A percentile compares a stretch with the other conserved stretches of the same genome.
These are phyloP conservation scores for Lactarius psammicola DNA, from an alignment of 768 basidiomycete genomes.

Conservation along the genomic window DNA sequence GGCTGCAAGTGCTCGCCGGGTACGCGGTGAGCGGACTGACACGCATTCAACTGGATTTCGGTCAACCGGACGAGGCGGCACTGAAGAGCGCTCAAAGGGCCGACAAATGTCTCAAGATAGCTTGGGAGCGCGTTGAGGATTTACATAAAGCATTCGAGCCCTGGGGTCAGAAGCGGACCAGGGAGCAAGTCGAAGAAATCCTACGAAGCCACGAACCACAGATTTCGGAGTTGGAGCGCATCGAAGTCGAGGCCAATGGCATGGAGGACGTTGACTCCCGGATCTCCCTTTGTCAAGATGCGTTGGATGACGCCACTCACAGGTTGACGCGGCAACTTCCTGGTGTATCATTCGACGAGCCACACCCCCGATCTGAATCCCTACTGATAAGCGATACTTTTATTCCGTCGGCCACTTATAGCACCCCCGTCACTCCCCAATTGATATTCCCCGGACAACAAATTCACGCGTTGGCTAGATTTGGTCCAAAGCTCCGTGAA, in stretches of 20 bases:
- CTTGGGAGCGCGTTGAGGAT: not conserved
- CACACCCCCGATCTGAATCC: not conserved
- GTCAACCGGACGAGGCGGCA: not conserved
- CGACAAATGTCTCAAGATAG: not conserved
- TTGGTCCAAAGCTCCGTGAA: too few species aligned
- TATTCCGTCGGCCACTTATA: too few species aligned
- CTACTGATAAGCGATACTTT: not conserved
- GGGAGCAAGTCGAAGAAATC: too few species aligned
- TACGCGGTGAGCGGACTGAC: too few species aligned
- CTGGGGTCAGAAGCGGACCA: too few species aligned
- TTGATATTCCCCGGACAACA: not conserved
- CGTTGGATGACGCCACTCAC: not conserved
- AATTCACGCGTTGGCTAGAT: not conserved
- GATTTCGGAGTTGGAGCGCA: too few species aligned
- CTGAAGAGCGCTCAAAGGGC: not conserved
- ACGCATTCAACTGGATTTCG: not conserved
- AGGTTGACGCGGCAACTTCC: conserved; percentile 10
- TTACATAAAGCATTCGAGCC: conserved; percentile 7
- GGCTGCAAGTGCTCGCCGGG: too few species aligned
- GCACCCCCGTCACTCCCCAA: not conserved
- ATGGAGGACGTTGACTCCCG: too few species aligned
- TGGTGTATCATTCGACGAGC: not conserved
- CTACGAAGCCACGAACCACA: too few species aligned
- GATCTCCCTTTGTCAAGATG: not conserved
- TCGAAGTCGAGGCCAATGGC: too few species aligned